Base-by-base conservation (phyloP, 176 grass and related monocot species). In the Carex parvula region DNA sequence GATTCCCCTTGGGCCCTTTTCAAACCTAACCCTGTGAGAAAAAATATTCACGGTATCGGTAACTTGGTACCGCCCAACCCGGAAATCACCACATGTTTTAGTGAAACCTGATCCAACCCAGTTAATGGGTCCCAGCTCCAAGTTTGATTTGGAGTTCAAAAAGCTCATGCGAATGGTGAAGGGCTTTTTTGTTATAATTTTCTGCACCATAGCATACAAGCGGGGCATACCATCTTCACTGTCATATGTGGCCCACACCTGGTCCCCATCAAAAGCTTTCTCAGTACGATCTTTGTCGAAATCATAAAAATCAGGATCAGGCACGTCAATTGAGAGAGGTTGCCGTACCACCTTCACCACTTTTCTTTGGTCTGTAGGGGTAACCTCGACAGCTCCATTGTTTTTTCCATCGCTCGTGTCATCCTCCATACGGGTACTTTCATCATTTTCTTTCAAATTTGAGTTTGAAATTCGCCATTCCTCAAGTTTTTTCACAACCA, bases 201-300 rank as follows among this genome's bases (percentile, higher is more conserved):
- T 92, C 67, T 92, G 91, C 42, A 92, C 83, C 83, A 90, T 83
- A n/a, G 80, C 88, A 85, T 92, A 92, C 18, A 90, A 64, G 16
- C 88, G 88, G 75, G 91, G 91, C 91, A 93, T 93, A 50, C 91
- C 91, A 84, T 93, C 91, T 79, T 93, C 89, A 50, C 85, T 88
- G 41, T 93, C 91, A 64, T 93, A 93, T 37, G 86, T 88, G 65
- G 91, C 91, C 88, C 91, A 93, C 22, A 93, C 85, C 70, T 93
- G 91, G 81, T 90, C 91, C 42, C 59, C 77, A n/a, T 84, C 76
- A 79, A 93, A 93, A 83, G 88, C 46, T 53, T 71, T 88, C 84
- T 93, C 91, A 39, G 84, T 88, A 46, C 91, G 89, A 81, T 93
- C 83, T 84, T 88, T 93, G 37, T 93, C 91, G 18, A 93, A 93